Evolutionary conservation across 1,284 basidiomycete genomes (phyloP).

Genomic region (Ceratobasidium sp.): DNA sequence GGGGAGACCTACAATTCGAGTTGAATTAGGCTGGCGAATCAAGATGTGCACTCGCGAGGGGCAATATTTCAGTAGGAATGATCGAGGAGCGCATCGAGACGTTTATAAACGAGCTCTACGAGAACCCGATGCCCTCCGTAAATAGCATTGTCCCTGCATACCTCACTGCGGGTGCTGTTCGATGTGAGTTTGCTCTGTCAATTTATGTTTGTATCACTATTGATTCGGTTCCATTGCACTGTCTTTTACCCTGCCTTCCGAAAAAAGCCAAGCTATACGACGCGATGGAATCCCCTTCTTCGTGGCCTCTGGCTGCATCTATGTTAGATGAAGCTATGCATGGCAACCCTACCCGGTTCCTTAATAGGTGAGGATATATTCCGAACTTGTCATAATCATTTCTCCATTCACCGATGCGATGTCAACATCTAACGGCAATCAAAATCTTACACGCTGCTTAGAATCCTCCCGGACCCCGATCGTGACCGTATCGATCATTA

Average conservation of each 20-base stretch:
- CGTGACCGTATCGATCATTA: not conserved
- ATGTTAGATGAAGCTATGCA: constrained; percentile 3
- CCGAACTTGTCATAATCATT: not conserved
- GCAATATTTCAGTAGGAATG: constrained; percentile 36
- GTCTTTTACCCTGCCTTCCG: no score
- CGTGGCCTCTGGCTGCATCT: constrained; percentile 49
- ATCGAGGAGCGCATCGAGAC: constrained; percentile 54
- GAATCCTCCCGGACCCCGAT: not conserved
- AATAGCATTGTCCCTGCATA: constrained; percentile 9
- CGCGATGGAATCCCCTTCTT: constrained; percentile 54
- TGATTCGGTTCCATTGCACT: no score
- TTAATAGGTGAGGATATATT: not conserved
- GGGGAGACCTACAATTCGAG: not conserved
- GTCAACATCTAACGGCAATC: no score
- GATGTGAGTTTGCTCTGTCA: not conserved
- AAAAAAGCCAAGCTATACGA: constrained; percentile 52
- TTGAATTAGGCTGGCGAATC: constrained; percentile 54
- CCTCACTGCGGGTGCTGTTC: constrained; percentile 3
- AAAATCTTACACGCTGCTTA: not conserved
- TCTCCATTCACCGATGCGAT: no score
- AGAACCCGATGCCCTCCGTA: not conserved
- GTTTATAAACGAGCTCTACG: constrained; percentile 54
- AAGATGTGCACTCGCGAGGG: constrained; percentile 53
- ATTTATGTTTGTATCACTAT: no score
- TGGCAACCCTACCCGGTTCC: not conserved